These are phyloP conservation scores for Acidiella bohemica DNA, from an alignment of 495 filamentous ascomycete genomes.

Conservation along the genomic window DNA sequence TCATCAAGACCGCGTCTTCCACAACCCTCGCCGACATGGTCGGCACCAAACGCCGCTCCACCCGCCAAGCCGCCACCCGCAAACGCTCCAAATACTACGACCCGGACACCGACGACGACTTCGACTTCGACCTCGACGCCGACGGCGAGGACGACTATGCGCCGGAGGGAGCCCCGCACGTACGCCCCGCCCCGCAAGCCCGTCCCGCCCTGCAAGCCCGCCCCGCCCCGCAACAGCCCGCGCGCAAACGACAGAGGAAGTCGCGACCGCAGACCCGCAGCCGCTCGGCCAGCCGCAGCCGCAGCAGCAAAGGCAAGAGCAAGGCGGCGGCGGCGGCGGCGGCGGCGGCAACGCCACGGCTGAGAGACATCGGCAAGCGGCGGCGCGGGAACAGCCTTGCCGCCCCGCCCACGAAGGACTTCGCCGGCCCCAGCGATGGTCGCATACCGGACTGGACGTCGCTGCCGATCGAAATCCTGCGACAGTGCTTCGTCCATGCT, in stretches of 20 bases:
- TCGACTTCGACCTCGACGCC: slow-evolving; percentile 2
- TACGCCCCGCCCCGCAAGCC: not conserved
- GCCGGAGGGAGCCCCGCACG: not conserved
- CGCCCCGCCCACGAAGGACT: slow-evolving; percentile 3
- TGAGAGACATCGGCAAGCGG: slow-evolving; percentile 1
- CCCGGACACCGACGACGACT: slow-evolving; percentile 12
- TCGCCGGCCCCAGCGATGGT: slow-evolving; percentile 24
- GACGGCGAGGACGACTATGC: slow-evolving; percentile 5
- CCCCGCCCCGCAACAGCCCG: not conserved
- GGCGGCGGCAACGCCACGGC: not conserved
- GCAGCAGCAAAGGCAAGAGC: not conserved
- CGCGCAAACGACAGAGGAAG: not conserved
- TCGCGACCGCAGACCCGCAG: not conserved
- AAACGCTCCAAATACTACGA: slow-evolving; percentile 14
- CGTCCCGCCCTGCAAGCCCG: too few relatives aligned
- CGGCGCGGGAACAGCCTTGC: not conserved
- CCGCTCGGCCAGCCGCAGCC: too few relatives aligned
- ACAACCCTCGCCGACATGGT: too few relatives aligned
- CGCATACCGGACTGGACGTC: slow-evolving; percentile 52
- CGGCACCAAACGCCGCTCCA: slow-evolving; percentile 14
- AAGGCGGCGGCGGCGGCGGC: not conserved
- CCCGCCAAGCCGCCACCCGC: slow-evolving; percentile 11
- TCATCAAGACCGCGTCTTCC: too few relatives aligned
- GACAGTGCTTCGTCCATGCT: slow-evolving; percentile 54
- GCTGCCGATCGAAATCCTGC: slow-evolving; percentile 58